Conservation (phyloP, 1,284 basidiomycete species). For the Ceratobasidium sp. region DNA sequence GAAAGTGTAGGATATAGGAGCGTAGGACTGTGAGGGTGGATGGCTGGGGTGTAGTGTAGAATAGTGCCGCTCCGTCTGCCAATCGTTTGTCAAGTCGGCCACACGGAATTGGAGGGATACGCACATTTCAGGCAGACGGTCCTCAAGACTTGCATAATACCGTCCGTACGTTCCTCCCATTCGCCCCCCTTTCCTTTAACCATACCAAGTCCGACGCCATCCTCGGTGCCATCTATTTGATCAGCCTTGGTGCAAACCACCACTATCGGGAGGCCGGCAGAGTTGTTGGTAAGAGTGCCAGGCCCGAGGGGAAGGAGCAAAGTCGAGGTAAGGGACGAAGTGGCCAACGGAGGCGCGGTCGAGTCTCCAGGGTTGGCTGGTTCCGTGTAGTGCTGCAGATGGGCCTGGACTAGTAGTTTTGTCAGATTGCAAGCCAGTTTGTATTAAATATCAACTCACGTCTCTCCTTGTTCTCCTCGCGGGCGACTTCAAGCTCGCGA, state of each 20-base stretch:
- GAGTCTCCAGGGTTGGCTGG: constrained; percentile 64
- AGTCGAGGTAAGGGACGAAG: constrained; percentile 65
- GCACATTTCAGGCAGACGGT: constrained; percentile 92
- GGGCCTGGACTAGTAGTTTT: constrained; percentile 74
- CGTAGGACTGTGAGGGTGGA: constrained; percentile 81
- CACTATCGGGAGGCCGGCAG: constrained; percentile 85
- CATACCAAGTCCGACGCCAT: constrained; percentile 78
- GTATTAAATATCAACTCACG: constrained; percentile 64
- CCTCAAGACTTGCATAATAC: constrained; percentile 92
- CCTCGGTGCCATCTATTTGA: constrained; percentile 81
- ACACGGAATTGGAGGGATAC: constrained; percentile 53
- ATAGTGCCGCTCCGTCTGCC: constrained; percentile 89
- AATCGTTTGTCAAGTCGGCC: constrained; percentile 19
- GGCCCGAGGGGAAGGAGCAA: constrained; percentile 77
- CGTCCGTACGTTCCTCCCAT: constrained; percentile 96
- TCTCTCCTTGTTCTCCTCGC: constrained; percentile 84
- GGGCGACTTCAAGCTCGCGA: constrained; percentile 72
- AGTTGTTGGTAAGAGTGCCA: constrained; percentile 83
- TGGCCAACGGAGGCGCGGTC: constrained; percentile 61
- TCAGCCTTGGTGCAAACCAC: constrained; percentile 94
- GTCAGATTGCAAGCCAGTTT: constrained; percentile 3
- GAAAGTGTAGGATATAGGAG: constrained; percentile 87
- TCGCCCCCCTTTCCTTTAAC: constrained; percentile 86
- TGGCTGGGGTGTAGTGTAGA: constrained; percentile 89
- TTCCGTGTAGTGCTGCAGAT: constrained; percentile 90